Conservation (phyloP, 2,329 filamentous ascomycete genomes). For the Trichoderma brevicompactum region DNA sequence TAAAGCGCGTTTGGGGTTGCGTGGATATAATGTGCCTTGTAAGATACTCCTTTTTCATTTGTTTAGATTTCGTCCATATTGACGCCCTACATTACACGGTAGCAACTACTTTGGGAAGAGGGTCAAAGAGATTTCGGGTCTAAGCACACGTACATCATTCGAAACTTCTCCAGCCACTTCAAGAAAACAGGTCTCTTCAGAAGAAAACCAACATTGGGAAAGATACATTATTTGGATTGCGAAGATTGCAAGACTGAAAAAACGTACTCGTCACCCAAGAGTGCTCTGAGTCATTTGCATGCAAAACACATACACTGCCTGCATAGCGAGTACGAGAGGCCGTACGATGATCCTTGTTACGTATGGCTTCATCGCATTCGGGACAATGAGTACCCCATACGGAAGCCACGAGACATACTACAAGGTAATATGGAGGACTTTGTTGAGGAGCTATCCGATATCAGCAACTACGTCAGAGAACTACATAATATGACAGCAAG, state of each 20-base stretch:
- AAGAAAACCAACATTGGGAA: not conserved
- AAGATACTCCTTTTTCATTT: not conserved
- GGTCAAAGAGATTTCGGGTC: not conserved
- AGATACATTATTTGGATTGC: not conserved
- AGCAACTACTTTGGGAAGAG: slow-evolving; percentile 13
- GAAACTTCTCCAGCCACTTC: not conserved
- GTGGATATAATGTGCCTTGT: slow-evolving; percentile 17
- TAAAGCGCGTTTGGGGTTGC: slow-evolving; percentile 15
- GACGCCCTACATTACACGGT: not conserved
- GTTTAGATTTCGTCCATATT: not conserved
- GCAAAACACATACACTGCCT: slow-evolving; percentile 7
- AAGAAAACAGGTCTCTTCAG: not conserved
- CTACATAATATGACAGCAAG: not conserved
- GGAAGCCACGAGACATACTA: not conserved
- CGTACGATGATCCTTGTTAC: slow-evolving; percentile 26
- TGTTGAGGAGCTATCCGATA: not conserved
- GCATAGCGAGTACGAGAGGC: not conserved
- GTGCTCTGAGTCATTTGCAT: slow-evolving; percentile 15
- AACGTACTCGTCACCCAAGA: not conserved
- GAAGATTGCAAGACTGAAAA: slow-evolving; percentile 3
- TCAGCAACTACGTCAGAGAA: slow-evolving; percentile 3
- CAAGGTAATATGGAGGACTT: not conserved
- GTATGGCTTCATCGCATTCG: slow-evolving; percentile 20
- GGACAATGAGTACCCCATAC: not conserved
- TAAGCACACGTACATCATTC: not conserved